Evolutionary conservation across 148 eudicot genomes (phyloP).

Genomic region (Rhododendron griersonianum): DNA sequence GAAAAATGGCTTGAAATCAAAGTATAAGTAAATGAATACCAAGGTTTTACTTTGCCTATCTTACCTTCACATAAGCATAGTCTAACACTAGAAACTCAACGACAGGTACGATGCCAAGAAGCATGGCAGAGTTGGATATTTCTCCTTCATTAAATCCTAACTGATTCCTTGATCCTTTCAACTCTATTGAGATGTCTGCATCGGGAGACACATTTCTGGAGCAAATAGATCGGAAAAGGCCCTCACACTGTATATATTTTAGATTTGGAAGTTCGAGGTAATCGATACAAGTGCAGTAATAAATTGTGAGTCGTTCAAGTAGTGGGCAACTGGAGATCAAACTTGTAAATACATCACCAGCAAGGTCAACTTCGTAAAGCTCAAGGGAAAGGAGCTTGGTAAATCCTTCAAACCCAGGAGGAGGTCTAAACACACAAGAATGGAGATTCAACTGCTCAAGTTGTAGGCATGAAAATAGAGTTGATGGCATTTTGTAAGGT

Average conservation of each 20-base stretch:
- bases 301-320: neutral
- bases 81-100: neutral
- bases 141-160: neutral
- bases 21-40: no score
- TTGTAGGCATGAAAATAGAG: neutral
- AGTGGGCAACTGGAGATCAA: constrained; percentile 12
- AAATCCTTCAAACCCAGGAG: neutral
- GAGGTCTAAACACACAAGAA: constrained; percentile 9
- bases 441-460: constrained; percentile 2
- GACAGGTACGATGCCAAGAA: neutral
- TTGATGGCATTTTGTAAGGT: neutral
- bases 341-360: neutral
- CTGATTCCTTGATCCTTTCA: neutral
- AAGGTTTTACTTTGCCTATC: neutral
- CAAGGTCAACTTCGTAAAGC: neutral
- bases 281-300: neutral
- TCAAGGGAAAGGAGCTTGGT: neutral
- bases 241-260: neutral
- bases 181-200: neutral
- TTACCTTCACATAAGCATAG: neutral
- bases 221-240: neutral
- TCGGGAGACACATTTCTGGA: neutral
- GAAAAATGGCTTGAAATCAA: no score
- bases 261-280: constrained; percentile 3
- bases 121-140: no score